Conservation (phyloP, 208 protist genomes). For the Wallacemonas collosoma region DNA sequence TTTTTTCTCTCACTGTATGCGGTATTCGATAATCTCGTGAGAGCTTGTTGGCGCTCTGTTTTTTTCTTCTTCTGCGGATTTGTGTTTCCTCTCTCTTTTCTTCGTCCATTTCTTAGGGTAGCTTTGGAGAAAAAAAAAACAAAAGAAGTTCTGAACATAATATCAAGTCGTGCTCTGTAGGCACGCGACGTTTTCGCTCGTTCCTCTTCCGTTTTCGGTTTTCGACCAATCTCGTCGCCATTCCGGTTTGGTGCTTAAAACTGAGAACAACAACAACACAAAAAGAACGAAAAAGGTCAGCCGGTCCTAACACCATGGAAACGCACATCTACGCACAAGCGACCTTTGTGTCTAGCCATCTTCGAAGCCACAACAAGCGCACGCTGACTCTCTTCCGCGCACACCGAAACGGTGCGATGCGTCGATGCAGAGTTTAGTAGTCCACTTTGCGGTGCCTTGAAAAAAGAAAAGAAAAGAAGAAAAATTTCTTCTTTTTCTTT, state of each 20-base stretch:
- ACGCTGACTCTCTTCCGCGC: too few relatives aligned
- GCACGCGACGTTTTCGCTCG: constrained; percentile 6
- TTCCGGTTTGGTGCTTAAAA: not conserved
- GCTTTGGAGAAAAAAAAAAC: constrained; percentile 8
- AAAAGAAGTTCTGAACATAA: not conserved
- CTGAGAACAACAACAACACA: not conserved
- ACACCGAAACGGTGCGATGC: too few relatives aligned
- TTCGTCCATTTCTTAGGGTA: constrained; percentile 18
- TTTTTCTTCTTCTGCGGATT: not conserved
- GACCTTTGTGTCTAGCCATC: too few relatives aligned
- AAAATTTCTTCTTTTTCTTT: too few relatives aligned
- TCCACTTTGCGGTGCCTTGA: too few relatives aligned
- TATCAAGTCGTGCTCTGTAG: not conserved
- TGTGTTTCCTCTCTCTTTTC: not conserved
- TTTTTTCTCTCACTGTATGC: constrained; percentile 18
- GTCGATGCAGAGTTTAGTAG: too few relatives aligned
- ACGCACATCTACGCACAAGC: not conserved
- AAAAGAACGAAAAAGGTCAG: not conserved
- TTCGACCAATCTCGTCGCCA: not conserved
- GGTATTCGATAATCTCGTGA: constrained; percentile 2
- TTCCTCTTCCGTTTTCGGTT: constrained; percentile 8
- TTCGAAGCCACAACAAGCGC: too few relatives aligned
- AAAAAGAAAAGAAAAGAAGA: too few relatives aligned
- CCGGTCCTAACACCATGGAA: too few relatives aligned
- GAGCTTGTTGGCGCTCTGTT: not conserved